These are phyloP conservation scores for Pterocarpus macrocarpus DNA, from an alignment of 306 rosid species.

Conservation along the genomic window DNA sequence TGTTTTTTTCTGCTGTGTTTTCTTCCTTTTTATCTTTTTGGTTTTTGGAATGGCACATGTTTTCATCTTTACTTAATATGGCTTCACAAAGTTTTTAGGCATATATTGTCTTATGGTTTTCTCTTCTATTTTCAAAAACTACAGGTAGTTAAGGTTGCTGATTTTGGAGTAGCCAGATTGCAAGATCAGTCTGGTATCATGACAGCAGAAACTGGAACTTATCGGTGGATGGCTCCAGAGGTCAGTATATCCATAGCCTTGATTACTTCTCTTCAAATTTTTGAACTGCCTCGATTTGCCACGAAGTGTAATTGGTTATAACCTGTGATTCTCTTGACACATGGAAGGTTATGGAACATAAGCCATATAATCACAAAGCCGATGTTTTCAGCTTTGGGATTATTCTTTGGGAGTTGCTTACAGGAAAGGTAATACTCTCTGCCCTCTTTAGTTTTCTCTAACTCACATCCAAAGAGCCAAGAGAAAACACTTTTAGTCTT, in stretches of 20 bases:
- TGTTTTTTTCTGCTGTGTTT: background rate
- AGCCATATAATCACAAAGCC: conserved; percentile 76
- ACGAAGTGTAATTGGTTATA: too few relatives aligned
- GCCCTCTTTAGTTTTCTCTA: background rate
- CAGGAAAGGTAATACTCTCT: conserved; percentile 73
- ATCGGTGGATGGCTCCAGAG: conserved; percentile 99
- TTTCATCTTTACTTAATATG: background rate
- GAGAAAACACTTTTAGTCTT: background rate
- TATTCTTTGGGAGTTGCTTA: conserved; percentile 79
- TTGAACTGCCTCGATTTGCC: too few relatives aligned
- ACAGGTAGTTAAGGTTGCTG: conserved; percentile 83
- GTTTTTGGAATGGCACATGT: background rate
- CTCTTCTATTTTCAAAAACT: too few relatives aligned
- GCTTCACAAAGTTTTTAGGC: conserved; percentile 7
- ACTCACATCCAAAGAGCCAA: background rate
- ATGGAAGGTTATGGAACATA: conserved; percentile 80
- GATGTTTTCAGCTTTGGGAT: conserved; percentile 88
- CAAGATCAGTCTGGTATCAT: conserved; percentile 72
- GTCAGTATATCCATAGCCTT: conserved; percentile 45
- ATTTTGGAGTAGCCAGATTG: conserved; percentile 93
- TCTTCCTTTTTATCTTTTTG: background rate
- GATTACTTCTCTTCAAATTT: background rate
- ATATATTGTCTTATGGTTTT: conserved; percentile 20
- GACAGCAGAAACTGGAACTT: conserved; percentile 97
- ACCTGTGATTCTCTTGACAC: conserved; percentile 47